Percentiles rank a stretch among this genome's conserved stretches.
These are phyloP conservation scores for Oemleria cerasiformis DNA, from an alignment of 306 rosid genomes.

Conservation along the genomic window DNA sequence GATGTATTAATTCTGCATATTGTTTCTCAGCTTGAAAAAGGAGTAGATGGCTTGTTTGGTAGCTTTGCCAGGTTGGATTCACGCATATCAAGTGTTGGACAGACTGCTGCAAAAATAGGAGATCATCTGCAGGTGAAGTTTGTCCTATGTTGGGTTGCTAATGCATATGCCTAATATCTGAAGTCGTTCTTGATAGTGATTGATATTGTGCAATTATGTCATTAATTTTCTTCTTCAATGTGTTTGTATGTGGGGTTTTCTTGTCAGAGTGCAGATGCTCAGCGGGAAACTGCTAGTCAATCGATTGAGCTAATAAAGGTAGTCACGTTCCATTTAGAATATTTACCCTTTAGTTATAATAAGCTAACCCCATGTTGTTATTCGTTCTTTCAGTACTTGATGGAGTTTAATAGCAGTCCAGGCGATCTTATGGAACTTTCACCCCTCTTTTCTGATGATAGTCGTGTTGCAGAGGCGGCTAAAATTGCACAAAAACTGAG, in stretches of 20 bases:
- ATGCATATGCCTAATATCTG: slow-evolving; percentile 18
- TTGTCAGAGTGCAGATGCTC: slow-evolving; percentile 98
- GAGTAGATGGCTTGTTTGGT: slow-evolving; percentile 95
- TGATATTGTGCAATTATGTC: slow-evolving; percentile 13
- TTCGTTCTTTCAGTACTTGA: slow-evolving; percentile 79
- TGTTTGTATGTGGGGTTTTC: slow-evolving; percentile 28
- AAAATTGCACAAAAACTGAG: slow-evolving; percentile 97
- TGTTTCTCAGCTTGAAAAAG: slow-evolving; percentile 84
- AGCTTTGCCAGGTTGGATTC: slow-evolving; percentile 99
- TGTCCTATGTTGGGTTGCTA: slow-evolving; percentile 25
- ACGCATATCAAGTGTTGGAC: slow-evolving; percentile 98
- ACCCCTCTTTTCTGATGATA: slow-evolving; percentile 94
- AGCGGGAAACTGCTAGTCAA: slow-evolving; percentile 98
- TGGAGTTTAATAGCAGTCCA: slow-evolving; percentile 99
- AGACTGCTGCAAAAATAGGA: slow-evolving; percentile 99
- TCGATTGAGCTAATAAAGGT: slow-evolving; percentile 97
- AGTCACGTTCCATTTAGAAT: slow-evolving; percentile 25
- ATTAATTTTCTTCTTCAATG: slow-evolving; percentile 28
- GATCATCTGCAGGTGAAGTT: slow-evolving; percentile 95
- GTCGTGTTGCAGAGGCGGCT: slow-evolving; percentile 99
- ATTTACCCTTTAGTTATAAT: slow-evolving; percentile 18
- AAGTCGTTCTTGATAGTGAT: slow-evolving; percentile 13
- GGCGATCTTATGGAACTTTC: slow-evolving; percentile 99
- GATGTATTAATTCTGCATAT: slow-evolving; percentile 9
- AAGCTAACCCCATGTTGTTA: slow-evolving; percentile 33